These are phyloP conservation scores for Plasmodium fragile DNA, from an alignment of 169 alveolate genomes.

Conservation along the genomic window DNA sequence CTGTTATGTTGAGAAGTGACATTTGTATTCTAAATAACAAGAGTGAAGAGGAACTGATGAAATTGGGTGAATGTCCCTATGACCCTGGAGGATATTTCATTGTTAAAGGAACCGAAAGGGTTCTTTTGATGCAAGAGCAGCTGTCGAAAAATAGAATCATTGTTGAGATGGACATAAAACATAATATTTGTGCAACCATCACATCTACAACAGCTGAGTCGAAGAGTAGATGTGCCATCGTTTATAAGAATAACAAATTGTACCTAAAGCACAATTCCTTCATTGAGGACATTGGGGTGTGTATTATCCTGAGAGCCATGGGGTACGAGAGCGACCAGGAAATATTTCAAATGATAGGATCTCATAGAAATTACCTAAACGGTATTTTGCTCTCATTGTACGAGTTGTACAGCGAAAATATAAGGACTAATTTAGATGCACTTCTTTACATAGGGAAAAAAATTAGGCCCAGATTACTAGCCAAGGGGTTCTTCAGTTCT, in stretches of 20 bases:
- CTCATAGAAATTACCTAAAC: conserved; percentile 79
- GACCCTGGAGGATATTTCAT: conserved; percentile 99
- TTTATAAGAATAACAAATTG: conserved; percentile 93
- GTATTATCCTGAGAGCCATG: conserved; percentile 98
- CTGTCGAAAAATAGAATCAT: conserved; percentile 97
- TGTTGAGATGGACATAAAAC: conserved; percentile 96
- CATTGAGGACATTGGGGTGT: conserved; percentile 96
- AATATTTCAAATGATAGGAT: conserved; percentile 96
- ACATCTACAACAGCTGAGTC: conserved; percentile 98
- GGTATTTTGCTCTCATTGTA: conserved; percentile 55
- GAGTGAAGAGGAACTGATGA: conserved; percentile 76
- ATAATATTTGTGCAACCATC: conserved; percentile 95
- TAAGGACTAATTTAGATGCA: conserved; percentile 83
- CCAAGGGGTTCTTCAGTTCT: conserved; percentile 88
- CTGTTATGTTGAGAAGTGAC: conserved; percentile 97
- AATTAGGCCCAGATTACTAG: conserved; percentile 89
- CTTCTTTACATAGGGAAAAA: conserved; percentile 83
- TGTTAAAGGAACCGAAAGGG: conserved; percentile 99
- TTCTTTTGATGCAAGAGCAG: conserved; percentile 98
- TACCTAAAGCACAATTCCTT: conserved; percentile 96
- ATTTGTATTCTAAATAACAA: conserved; percentile 88
- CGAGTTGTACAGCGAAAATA: conserved; percentile 81
- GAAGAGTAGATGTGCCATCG: conserved; percentile 96
- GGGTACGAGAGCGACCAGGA: conserved; percentile 99
- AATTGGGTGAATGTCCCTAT: conserved; percentile 92